Percentiles rank a stretch among this genome's conserved stretches.
Evolutionary conservation across 2,329 filamentous ascomycete genomes (phyloP).

Genomic region (Neopestalotiopsis sp.): DNA sequence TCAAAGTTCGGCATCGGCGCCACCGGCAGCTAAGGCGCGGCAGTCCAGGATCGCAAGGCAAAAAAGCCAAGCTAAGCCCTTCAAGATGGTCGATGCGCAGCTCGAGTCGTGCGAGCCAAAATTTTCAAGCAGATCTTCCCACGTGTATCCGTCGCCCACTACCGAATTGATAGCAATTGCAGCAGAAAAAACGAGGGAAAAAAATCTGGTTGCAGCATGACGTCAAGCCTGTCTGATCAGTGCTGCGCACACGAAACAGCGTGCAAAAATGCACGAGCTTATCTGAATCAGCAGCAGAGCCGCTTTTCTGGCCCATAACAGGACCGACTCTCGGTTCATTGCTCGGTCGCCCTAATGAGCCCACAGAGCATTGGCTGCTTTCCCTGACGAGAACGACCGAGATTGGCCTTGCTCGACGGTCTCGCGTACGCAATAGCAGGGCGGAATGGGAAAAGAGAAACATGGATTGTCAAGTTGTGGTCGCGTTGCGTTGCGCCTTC

Average conservation of each 20-base stretch:
- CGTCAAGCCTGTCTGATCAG: neutral
- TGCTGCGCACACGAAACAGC: constrained; percentile 13
- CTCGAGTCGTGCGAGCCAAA: neutral
- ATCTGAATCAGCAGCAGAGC: constrained; percentile 17
- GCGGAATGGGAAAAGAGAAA: neutral
- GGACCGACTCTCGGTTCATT: constrained; percentile 24
- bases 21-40: constrained; percentile 10
- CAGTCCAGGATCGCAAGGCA: neutral
- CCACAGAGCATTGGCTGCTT: constrained; percentile 11
- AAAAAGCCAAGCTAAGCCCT: constrained; percentile 1
- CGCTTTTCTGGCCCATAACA: constrained; percentile 22
- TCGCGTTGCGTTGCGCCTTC: neutral
- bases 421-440: constrained; percentile 2
- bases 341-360: constrained; percentile 19
- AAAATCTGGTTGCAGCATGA: neutral
- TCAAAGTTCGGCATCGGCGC: neutral
- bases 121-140: neutral
- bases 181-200: neutral
- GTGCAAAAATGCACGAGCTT: constrained; percentile 4
- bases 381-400: constrained; percentile 18
- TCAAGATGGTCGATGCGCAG: neutral
- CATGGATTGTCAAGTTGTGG: neutral
- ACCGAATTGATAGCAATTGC: neutral
- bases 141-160: neutral
- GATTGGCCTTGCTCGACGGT: constrained; percentile 7